Evolutionary conservation across 768 basidiomycete genomes (phyloP), one percentile per base, ranked within the genome.

Genomic region (Trametes cinnabarina): DNA sequence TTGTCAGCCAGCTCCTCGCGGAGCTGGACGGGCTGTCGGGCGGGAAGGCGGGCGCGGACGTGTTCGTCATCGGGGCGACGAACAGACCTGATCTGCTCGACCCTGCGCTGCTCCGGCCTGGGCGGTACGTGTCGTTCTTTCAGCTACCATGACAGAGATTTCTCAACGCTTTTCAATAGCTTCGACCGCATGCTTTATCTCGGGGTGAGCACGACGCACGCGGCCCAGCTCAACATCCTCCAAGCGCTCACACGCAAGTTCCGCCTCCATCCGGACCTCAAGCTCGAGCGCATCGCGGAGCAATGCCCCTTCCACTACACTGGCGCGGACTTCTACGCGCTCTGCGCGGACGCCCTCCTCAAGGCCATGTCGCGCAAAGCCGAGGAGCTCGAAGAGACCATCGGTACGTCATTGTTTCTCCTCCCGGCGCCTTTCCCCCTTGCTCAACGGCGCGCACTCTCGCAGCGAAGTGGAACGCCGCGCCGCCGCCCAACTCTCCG

Each of bases 101-200:
- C 73, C 82, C 94, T 26, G 95, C 94, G 0, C 72, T 98, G 30
- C 76, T 98, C 22, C 81, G 95, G 57, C 94, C 94, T 37, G 94
- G 95, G 67, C 76, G 93, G 92, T 87, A 60, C 64, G 80, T 67
- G 7, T 17, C 30, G 17, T 15, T n/a, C 37, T 15, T 39, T 25
- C 20, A 48, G 28, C 23, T n/a, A n/a, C n/a, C n/a, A n/a, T n/a
- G n/a, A n/a, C n/a, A n/a, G n/a, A n/a, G n/a, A n/a, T n/a, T n/a
- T n/a, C n/a, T n/a, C n/a, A n/a, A n/a, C n/a, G n/a, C n/a, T n/a
- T n/a, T n/a, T n/a, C n/a, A n/a, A n/a, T n/a, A 95, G 96, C 59
- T 99, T 99, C 74, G 97, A 99, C 71, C 90, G 92, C 12, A 86
- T 98, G 90, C 77, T 99, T 12, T 99, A 98, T 70, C 81, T 99